phyloP scores from a whole-genome alignment of 129 eudicot genomes.

The Helianthus tuberosus region DNA sequence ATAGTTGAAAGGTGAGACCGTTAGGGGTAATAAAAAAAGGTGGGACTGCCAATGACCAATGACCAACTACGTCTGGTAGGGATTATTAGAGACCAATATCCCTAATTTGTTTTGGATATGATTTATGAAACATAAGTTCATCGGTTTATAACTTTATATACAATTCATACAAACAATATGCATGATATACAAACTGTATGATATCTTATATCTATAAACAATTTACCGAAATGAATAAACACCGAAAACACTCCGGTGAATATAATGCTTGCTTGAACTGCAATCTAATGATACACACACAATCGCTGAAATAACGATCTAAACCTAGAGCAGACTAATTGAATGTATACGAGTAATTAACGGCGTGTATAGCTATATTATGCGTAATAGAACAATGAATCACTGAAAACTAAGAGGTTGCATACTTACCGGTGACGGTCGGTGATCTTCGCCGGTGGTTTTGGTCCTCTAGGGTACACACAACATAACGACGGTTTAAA shows the following conservation, averaged over 20 bases:
- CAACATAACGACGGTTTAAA: no score
- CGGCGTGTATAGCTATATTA: background rate
- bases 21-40: no score
- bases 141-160: background rate
- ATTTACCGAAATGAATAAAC: constrained; percentile 8
- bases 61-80: no score
- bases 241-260: background rate
- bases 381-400: background rate
- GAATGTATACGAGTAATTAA: background rate
- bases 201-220: background rate
- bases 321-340: constrained; percentile 10
- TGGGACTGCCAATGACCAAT: no score
- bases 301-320: background rate
- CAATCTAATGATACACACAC: background rate
- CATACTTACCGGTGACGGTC: constrained; percentile 13
- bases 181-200: background rate
- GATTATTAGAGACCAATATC: no score
- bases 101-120: no score
- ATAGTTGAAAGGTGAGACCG: no score
- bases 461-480: constrained; percentile 12
- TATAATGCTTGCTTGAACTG: constrained; percentile 7
- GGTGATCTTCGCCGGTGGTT: constrained; percentile 21
- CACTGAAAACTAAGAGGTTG: background rate
- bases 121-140: background rate
- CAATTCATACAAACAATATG: background rate